Base-by-base conservation (phyloP, 2,329 filamentous ascomycete species). In the Exophiala aquamarina region DNA sequence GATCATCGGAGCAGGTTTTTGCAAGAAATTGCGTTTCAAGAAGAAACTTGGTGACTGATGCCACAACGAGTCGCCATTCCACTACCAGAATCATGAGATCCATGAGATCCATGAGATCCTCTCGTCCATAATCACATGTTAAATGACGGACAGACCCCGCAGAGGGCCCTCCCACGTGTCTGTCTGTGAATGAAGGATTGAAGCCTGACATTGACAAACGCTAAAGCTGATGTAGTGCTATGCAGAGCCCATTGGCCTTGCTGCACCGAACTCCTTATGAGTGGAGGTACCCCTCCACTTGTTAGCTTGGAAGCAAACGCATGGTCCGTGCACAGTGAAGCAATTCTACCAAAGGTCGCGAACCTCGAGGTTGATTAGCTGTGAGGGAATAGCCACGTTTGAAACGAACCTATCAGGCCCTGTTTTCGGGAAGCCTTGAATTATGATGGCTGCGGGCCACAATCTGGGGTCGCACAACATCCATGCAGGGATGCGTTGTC, bases 181-280 rank as follows among this genome's bases (percentile, higher is more conserved):
- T 13, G n/a, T n/a, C 32, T 23, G 41, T 44, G 31, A 44, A 20
- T 44, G 41, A 36, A 44, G 18, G 41, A 36, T 23, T 19, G 8
- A 9, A 9, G 21, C 8, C 8, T 36, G 33, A n/a, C 28, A 31
- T 31, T 9, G n/a, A 9, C 32, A 11, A 35, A 35, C 18, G 18
- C 14, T 8, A 35, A 8, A 17, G 7, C 13, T 15, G 7, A 14
- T 8, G 8, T 15, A 35, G 8, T 9, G 32, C 7, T 8, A 14
- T 8, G 7, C n/a, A 17, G 14, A 8, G 8, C 32, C 8, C 18
- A 14, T 15, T 35, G 8, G 32, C 7, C 7, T 14, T 15, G 18
- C 18, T 35, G 32, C 32, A 35, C 18, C 8, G 8, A 8, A 17
- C 32, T 35, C 32, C 18, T 17, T 15, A 8, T 35, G 8, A 35